Base-by-base conservation (phyloP, 2,329 filamentous ascomycete genomes). In the Botryotinia globosa region DNA sequence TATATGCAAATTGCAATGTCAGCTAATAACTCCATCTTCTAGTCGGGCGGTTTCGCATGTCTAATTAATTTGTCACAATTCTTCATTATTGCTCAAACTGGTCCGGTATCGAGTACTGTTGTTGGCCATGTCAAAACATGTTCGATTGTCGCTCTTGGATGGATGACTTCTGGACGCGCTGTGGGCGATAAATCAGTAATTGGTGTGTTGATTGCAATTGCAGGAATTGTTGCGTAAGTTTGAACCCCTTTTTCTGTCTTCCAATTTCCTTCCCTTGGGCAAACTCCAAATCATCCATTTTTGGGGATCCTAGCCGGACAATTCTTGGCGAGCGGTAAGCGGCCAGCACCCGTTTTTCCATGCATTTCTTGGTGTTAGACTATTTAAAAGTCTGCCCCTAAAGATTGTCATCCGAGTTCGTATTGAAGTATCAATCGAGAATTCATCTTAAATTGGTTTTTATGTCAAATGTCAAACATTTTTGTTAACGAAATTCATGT, bases 71-170 rank as follows among this genome's bases (percentile, higher is more conserved):
- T 90, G 78, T 88, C 86, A 20, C 87, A 87, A 78, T 89, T 89
- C 75, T 90, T 89, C 80, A 89, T 90, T 74, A 85, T 89, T 61
- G 88, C 87, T 4, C 85, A 88, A 79, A 87, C 87, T 0, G 89
- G 89, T 0, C 87, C 89, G 0, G 88, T 91, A 6, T 88, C 88
- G 12, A 90, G 88, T 76, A 90, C 89, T 0, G 88, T 91, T 0
- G 88, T 91, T 25, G 89, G 89, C 0, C 89, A 91, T 77, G 82
- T 90, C 51, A 91, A 91, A 81, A 91, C 89, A 0, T 90, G 88
- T 77, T 86, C 86, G 8, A 90, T 91, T 75, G 88, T 91, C n/a
- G 85, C 85, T 29, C 81, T 91, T 7, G 89, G 89, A 44, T 91
- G 89, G 89, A 82, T 84, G 72, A 84, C 82, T 0, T 88, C 85